These are phyloP conservation scores for Flammula alnicola DNA, from an alignment of 1,284 basidiomycete species.

Conservation along the genomic window DNA sequence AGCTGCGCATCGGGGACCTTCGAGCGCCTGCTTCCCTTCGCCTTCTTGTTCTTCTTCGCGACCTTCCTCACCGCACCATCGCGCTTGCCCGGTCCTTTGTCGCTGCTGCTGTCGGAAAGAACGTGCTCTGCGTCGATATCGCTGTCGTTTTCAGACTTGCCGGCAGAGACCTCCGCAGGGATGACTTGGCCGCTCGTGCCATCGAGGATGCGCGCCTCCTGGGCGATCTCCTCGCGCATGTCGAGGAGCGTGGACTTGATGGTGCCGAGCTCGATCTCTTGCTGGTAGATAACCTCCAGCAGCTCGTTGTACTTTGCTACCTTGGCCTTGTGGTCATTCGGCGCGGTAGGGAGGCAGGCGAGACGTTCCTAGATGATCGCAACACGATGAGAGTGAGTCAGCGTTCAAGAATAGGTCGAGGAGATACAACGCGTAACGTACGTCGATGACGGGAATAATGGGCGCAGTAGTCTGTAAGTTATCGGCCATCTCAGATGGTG, in stretches of 20 bases:
- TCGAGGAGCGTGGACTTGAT: conserved; percentile 32
- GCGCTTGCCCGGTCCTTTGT: conserved; percentile 13
- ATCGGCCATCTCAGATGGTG: conserved; percentile 25
- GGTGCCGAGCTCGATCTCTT: conserved; percentile 34
- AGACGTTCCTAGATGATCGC: conserved; percentile 31
- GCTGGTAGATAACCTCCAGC: conserved; percentile 36
- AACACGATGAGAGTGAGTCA: background rate
- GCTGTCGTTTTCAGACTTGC: conserved; percentile 23
- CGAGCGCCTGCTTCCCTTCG: conserved; percentile 25
- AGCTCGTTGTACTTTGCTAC: conserved; percentile 35
- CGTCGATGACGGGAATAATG: conserved; percentile 38
- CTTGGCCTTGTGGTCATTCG: conserved; percentile 31
- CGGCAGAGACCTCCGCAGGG: conserved; percentile 7
- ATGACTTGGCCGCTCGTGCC: conserved; percentile 15
- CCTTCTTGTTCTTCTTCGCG: conserved; percentile 29
- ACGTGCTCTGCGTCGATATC: conserved; percentile 22
- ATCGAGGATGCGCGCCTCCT: conserved; percentile 32
- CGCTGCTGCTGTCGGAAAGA: conserved; percentile 25
- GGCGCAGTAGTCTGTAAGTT: conserved; percentile 23
- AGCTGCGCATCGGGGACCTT: conserved; percentile 28
- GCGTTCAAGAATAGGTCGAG: background rate
- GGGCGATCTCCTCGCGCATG: conserved; percentile 35
- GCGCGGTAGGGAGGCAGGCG: conserved; percentile 23
- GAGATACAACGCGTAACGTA: conserved; percentile 16
- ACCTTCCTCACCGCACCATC: conserved; percentile 15